Base-by-base conservation (phyloP, 805 yeast species). In the Candida namnaoensis region DNA sequence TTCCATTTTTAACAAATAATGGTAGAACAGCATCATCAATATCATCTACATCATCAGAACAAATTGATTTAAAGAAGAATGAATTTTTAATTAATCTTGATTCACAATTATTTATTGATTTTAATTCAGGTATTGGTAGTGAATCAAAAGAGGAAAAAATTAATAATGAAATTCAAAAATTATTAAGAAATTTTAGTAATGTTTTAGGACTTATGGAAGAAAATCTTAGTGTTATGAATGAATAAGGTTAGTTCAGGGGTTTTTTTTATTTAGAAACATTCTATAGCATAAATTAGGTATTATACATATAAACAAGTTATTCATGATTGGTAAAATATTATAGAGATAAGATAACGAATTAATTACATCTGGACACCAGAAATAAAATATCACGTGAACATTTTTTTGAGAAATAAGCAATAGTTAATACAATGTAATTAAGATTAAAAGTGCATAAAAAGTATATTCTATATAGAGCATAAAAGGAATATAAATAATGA, bases 181-280 rank as follows among this genome's bases (percentile, higher is more conserved):
- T 58, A n/a, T 40, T 55, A 23, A 30, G 38, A 2, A 52, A 54
- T 2, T 45, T 58, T 36, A 45, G 45, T 30, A 41, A 37, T 6
- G 48, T 58, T 19, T 42, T 64, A 41, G 59, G 56, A 8, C 47
- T 52, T 3, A 47, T 64, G 45, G 64, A 57, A 38, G 65, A 60
- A 33, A 63, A 57, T 36, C 39, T 58, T 15, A 35, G 35, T 32
- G 45, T 47, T 23, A 40, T 52, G 42, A 47, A 44, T 25, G 58
- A 53, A 41, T 56, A 39, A 37, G 8, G 6, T 26, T 26, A 26
- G n/a, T n/a, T n/a, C n/a, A n/a, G n/a, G n/a, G n/a, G n/a, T n/a
- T n/a, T n/a, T n/a, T n/a, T n/a, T n/a, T n/a, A n/a, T n/a, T n/a
- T n/a, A n/a, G n/a, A n/a, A n/a, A n/a, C n/a, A n/a, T n/a, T n/a